Conservation (phyloP, 2,329 filamentous ascomycete genomes). For the Pyrenochaeta sp. region DNA sequence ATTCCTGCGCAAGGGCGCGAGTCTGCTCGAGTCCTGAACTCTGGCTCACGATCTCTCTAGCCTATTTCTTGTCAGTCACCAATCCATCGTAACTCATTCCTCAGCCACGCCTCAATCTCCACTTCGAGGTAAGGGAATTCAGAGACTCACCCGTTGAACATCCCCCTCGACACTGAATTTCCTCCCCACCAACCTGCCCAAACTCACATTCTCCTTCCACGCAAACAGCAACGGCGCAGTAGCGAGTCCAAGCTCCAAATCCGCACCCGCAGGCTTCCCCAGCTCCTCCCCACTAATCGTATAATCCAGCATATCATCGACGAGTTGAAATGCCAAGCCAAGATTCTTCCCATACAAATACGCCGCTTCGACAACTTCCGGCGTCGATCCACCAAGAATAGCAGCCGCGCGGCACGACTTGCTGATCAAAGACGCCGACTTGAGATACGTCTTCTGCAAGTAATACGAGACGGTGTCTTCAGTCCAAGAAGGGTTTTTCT, state of each 20-base stretch:
- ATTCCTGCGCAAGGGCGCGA: slow-evolving; percentile 86
- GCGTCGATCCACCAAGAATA: slow-evolving; percentile 79
- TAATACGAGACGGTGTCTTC: slow-evolving; percentile 93
- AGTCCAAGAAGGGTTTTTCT: slow-evolving; percentile 82
- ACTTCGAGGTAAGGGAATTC: too few species aligned
- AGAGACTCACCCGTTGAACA: slow-evolving; percentile 74
- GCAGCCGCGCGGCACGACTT: slow-evolving; percentile 94
- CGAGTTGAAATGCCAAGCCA: slow-evolving; percentile 93
- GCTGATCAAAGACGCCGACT: slow-evolving; percentile 93
- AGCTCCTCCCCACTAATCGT: slow-evolving; percentile 84
- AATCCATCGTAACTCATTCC: not conserved
- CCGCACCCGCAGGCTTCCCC: slow-evolving; percentile 93
- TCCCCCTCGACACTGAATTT: slow-evolving; percentile 88
- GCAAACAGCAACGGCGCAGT: slow-evolving; percentile 95
- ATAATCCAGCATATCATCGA: slow-evolving; percentile 98
- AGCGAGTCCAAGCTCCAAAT: slow-evolving; percentile 90
- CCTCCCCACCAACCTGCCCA: slow-evolving; percentile 88
- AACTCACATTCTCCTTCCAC: slow-evolving; percentile 86
- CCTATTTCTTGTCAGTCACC: slow-evolving; percentile 62
- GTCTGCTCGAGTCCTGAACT: slow-evolving; percentile 94
- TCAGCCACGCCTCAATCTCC: too few species aligned
- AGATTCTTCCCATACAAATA: slow-evolving; percentile 94
- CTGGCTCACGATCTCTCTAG: slow-evolving; percentile 81
- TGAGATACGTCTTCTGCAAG: slow-evolving; percentile 97
- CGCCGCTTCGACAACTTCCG: slow-evolving; percentile 84